phyloP scores from a whole-genome alignment of 495 filamentous ascomycete genomes.

The Penicillium longicatenatum region DNA sequence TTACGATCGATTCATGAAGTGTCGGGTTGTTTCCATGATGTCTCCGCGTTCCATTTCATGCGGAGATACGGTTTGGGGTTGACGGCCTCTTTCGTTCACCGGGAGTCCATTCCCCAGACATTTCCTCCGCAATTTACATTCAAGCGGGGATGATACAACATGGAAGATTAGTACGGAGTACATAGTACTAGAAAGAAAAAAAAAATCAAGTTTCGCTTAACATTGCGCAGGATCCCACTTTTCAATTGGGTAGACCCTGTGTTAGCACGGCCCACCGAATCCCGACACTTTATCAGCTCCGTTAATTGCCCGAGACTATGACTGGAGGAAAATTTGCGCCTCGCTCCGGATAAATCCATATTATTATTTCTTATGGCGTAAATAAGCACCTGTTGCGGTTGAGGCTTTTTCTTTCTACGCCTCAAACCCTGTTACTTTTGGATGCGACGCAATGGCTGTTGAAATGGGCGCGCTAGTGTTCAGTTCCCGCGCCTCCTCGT shows the following conservation, averaged over 20 bases:
- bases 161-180: not conserved
- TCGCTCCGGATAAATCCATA: not conserved
- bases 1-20: not conserved
- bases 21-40: conserved; percentile 1
- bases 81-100: conserved; percentile 17
- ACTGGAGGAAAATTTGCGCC: not conserved
- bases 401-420: conserved; percentile 15
- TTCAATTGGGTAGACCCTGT: not conserved
- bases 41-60: conserved; percentile 4
- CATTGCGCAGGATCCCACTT: not conserved
- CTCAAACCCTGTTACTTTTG: conserved; percentile 1
- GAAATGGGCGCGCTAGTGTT: not conserved
- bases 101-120: conserved; percentile 20
- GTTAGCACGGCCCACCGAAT: conserved; percentile 11
- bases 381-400: conserved; percentile 9
- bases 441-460: not conserved
- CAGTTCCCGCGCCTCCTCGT: conserved; percentile 9
- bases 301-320: conserved; percentile 7
- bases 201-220: not conserved
- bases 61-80: conserved; percentile 9
- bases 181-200: too few species aligned
- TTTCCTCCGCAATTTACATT: conserved; percentile 9
- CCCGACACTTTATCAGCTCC: conserved; percentile 1
- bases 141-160: not conserved
- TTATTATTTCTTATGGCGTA: conserved; percentile 13